Conservation (phyloP, 2,329 filamentous ascomycete genomes). For the Cordyceps cateniannulata region DNA sequence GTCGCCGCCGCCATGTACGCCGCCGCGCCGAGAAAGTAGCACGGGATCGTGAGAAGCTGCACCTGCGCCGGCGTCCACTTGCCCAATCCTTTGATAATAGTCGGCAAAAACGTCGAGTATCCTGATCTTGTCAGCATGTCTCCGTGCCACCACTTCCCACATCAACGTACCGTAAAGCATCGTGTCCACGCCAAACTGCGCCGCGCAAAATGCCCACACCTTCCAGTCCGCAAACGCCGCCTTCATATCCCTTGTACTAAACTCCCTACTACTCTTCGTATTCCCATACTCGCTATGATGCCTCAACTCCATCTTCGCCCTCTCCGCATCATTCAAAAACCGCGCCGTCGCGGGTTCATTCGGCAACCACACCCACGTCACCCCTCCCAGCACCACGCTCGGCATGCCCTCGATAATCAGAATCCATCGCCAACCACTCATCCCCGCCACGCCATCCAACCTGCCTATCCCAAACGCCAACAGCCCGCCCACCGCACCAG, state of each 20-base stretch:
- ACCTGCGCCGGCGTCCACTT: constrained; percentile 57
- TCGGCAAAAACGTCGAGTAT: constrained; percentile 71
- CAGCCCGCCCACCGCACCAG: constrained; percentile 65
- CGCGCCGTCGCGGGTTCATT: constrained; percentile 46
- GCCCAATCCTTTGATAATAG: constrained; percentile 67
- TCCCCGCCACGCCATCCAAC: constrained; percentile 60
- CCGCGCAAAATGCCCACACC: constrained; percentile 62
- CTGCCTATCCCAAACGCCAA: constrained; percentile 68
- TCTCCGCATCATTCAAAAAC: constrained; percentile 51
- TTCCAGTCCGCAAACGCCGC: constrained; percentile 70
- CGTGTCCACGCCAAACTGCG: constrained; percentile 66
- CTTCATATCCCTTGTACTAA: constrained; percentile 54
- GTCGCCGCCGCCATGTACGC: constrained; percentile 61
- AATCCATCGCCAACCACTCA: constrained; percentile 67
- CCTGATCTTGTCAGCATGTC: constrained; percentile 31
- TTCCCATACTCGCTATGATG: constrained; percentile 38
- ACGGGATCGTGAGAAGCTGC: constrained; percentile 72
- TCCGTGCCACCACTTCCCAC: neutral
- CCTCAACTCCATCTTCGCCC: constrained; percentile 55
- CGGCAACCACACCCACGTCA: constrained; percentile 29
- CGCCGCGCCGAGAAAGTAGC: constrained; percentile 65
- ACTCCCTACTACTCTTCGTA: constrained; percentile 38
- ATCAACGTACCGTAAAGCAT: constrained; percentile 58
- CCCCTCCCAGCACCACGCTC: constrained; percentile 31
- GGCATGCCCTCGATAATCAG: constrained; percentile 48